Conservation (phyloP, 2,329 filamentous ascomycete genomes). For the Fusarium aywerte region DNA sequence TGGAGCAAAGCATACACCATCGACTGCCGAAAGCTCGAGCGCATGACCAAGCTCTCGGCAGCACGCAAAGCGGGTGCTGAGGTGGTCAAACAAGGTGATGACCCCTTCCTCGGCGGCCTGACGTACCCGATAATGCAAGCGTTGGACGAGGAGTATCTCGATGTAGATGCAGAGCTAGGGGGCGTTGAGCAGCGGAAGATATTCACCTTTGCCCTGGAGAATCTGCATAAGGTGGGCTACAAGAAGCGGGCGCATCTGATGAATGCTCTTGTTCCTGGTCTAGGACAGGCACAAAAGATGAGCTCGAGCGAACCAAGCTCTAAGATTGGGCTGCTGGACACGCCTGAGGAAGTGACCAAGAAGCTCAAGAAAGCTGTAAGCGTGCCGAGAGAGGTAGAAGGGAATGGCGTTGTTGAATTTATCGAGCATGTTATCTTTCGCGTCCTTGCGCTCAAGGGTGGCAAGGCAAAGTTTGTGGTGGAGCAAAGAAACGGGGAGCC, state of each 20-base stretch:
- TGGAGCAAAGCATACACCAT: not conserved
- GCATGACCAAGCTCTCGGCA: rapidly evolving
- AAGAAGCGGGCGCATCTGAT: not conserved
- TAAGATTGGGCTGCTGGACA: not conserved
- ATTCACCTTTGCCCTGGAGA: not conserved
- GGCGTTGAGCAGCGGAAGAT: not conserved
- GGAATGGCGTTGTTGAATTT: not conserved
- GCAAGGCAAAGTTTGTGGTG: not conserved
- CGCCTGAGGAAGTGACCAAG: rapidly evolving
- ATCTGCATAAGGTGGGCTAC: not conserved
- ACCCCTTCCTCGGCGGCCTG: not conserved
- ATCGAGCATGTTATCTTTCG: conserved; percentile 1
- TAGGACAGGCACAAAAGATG: conserved; percentile 4
- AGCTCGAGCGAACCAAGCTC: conserved; percentile 1
- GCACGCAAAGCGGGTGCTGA: not conserved
- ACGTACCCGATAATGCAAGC: not conserved
- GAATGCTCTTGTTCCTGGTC: not conserved
- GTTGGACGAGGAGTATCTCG: not conserved
- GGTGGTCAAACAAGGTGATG: not conserved
- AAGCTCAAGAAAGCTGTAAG: not conserved
- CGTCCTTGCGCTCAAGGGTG: not conserved
- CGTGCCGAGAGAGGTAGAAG: not conserved
- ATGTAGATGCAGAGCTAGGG: not conserved
- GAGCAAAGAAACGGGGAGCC: not conserved
- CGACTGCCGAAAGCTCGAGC: rapidly evolving